These are phyloP conservation scores for Triangularia setosa DNA, from an alignment of 2,329 filamentous ascomycete genomes.

Conservation along the genomic window DNA sequence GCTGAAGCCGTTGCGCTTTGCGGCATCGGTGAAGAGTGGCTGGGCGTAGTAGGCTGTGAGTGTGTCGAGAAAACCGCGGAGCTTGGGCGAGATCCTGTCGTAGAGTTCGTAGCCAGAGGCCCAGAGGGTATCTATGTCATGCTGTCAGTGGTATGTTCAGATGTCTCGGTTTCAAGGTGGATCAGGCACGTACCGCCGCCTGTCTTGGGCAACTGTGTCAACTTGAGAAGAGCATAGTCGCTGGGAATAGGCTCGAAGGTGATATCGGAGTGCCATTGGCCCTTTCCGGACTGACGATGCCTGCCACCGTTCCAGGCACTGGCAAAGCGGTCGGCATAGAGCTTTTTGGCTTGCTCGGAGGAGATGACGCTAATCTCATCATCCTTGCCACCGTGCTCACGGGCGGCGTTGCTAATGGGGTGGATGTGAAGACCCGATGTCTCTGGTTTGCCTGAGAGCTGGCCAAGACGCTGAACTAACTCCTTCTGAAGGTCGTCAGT, in stretches of 20 bases:
- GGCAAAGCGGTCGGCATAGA: constrained; percentile 41
- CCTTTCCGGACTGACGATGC: constrained; percentile 44
- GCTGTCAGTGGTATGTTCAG: neutral
- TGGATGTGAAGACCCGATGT: constrained; percentile 58
- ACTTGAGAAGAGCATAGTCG: constrained; percentile 57
- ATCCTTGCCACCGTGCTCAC: constrained; percentile 52
- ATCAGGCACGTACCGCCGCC: constrained; percentile 42
- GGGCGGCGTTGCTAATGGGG: constrained; percentile 50
- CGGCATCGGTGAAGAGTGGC: constrained; percentile 47
- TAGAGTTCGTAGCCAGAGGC: constrained; percentile 65
- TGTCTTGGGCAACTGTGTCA: constrained; percentile 51
- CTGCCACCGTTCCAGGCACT: constrained; percentile 33
- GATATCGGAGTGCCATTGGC: constrained; percentile 61
- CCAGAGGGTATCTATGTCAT: constrained; percentile 55
- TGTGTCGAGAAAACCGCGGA: constrained; percentile 54
- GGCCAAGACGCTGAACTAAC: constrained; percentile 56
- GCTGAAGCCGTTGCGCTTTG: constrained; percentile 41
- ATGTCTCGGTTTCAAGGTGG: neutral
- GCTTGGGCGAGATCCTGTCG: constrained; percentile 55
- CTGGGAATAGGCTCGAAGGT: constrained; percentile 60
- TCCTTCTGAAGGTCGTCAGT: constrained; percentile 63
- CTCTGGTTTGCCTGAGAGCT: constrained; percentile 53
- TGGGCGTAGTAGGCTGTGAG: constrained; percentile 54
- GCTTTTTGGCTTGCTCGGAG: constrained; percentile 50
- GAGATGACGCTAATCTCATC: constrained; percentile 62